These are phyloP conservation scores for Aspergillus versicolor DNA, from an alignment of 2,329 filamentous ascomycete species.

Conservation along the genomic window DNA sequence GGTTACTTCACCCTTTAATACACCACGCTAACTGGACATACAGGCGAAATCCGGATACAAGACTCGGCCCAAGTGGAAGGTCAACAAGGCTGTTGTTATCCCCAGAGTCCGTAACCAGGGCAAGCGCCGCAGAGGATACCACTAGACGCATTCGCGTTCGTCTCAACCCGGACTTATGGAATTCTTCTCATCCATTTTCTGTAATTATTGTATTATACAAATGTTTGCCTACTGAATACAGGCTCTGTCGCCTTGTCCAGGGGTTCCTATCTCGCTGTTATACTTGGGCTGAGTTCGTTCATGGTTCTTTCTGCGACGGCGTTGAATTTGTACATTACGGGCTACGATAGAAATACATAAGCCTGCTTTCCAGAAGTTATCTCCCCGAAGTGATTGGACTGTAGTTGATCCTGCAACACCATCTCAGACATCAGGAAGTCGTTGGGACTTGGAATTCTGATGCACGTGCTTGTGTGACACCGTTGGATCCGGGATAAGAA, in stretches of 20 bases:
- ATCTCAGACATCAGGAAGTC: neutral
- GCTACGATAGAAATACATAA: conserved; percentile 7
- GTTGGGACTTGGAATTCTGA: neutral
- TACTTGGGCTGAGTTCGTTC: neutral
- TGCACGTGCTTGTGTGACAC: neutral
- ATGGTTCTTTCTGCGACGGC: conserved; percentile 15
- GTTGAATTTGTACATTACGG: conserved; percentile 23
- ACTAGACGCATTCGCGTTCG: conserved; percentile 27
- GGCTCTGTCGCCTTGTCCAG: neutral
- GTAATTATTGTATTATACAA: conserved; percentile 21
- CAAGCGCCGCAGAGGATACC: conserved; percentile 72
- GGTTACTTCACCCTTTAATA: neutral
- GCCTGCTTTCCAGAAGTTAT: neutral
- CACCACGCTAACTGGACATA: conserved; percentile 15
- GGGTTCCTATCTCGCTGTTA: neutral
- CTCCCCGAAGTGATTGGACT: neutral
- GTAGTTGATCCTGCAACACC: neutral
- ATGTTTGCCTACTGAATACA: conserved; percentile 9
- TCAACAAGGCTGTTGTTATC: conserved; percentile 88
- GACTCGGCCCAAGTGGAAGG: conserved; percentile 82
- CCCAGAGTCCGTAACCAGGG: conserved; percentile 85
- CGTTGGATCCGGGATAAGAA: too few relatives aligned
- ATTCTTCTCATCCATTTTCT: neutral
- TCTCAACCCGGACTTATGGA: neutral
- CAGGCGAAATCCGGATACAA: conserved; percentile 69